Conservation (phyloP, 805 yeast species). For the Debaryomyces maramus region DNA sequence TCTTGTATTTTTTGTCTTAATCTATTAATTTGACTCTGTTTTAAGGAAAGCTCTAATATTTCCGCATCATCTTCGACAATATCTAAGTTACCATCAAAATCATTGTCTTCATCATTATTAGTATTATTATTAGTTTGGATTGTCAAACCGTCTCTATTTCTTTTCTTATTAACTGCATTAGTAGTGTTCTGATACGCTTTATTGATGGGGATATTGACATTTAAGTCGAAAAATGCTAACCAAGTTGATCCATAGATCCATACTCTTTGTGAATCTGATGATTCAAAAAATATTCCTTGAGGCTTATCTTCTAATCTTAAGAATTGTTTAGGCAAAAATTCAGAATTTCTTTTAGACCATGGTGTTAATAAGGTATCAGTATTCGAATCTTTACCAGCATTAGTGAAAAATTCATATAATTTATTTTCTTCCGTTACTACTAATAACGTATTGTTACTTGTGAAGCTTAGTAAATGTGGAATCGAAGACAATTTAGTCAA, state of each 20-base stretch:
- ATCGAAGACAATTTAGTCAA: slow-evolving; percentile 60
- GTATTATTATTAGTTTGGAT: slow-evolving; percentile 30
- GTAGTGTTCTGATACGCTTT: slow-evolving; percentile 27
- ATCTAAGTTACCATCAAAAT: slow-evolving; percentile 23
- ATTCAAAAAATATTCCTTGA: slow-evolving; percentile 63
- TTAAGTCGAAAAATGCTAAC: slow-evolving; percentile 72
- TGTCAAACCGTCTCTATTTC: slow-evolving; percentile 44
- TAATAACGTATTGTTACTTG: slow-evolving; percentile 50
- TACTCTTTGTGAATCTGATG: slow-evolving; percentile 39
- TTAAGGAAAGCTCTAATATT: slow-evolving; percentile 25
- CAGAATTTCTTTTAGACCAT: slow-evolving; percentile 82
- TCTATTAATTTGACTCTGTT: slow-evolving; percentile 30
- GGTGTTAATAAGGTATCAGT: slow-evolving; percentile 49
- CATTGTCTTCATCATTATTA: slow-evolving; percentile 17
- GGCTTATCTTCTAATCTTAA: slow-evolving; percentile 62
- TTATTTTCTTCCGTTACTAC: slow-evolving; percentile 74
- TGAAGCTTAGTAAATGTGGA: slow-evolving; percentile 63
- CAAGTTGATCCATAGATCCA: slow-evolving; percentile 92
- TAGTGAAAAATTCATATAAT: slow-evolving; percentile 63
- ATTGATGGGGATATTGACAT: slow-evolving; percentile 51
- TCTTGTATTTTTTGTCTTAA: slow-evolving; percentile 42
- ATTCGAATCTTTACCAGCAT: slow-evolving; percentile 12
- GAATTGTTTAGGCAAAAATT: slow-evolving; percentile 68
- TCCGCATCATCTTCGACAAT: slow-evolving; percentile 26
- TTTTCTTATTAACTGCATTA: slow-evolving; percentile 31